Base-by-base conservation (phyloP, 1,284 basidiomycete genomes). In the Leccinum cinnamomeum region DNA sequence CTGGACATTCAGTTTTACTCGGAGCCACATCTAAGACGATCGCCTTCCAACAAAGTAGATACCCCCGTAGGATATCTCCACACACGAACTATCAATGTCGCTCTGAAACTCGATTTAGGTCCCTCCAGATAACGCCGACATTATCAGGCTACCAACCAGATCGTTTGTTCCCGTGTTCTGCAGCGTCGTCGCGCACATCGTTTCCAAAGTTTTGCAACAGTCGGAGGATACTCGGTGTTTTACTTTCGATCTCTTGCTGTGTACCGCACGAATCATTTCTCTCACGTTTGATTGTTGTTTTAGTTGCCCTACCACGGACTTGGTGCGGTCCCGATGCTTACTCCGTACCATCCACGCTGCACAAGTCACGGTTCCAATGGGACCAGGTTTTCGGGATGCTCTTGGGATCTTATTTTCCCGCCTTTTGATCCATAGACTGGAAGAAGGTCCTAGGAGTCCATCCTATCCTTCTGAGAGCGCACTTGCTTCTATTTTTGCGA, bases 201-300 rank as follows among this genome's bases (percentile, higher is more conserved):
- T 82, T 12, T 72, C 78, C 41, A 76, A 74, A 56, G 70, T 79
- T 1, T 65, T 87, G 53, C 74, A 71, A 46, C 79, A 79, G 0
- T 69, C 79, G 1, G 67, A 80, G 14, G 74, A 77, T 39, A 79
- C 77, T 7, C 79, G 81, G 35, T 81, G 80, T 72, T 82, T 85
- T 60, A 73, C 86, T 4, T 69, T 71, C 14, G 83, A 87, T 64
- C 65, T 84, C 51, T 66, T 78, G 35, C 78, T 79, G 33, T 76
- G 75, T 33, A 70, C 79, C 3, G 72, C 79, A 8, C 79, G 79
- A 53, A 67, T 79, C 6, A 66, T 78, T n/a, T 73, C 77, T 33
- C 69, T 74, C 41, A 71, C 78, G n/a, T 82, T 85, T 64, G 74
- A 84, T 56, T 79, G 78, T 64, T 81, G 80, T 63, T 68, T 82